Evolutionary conservation across 371 early-diverging fungal genomes (phyloP).

Genomic region (Dichotomocladium elegans): DNA sequence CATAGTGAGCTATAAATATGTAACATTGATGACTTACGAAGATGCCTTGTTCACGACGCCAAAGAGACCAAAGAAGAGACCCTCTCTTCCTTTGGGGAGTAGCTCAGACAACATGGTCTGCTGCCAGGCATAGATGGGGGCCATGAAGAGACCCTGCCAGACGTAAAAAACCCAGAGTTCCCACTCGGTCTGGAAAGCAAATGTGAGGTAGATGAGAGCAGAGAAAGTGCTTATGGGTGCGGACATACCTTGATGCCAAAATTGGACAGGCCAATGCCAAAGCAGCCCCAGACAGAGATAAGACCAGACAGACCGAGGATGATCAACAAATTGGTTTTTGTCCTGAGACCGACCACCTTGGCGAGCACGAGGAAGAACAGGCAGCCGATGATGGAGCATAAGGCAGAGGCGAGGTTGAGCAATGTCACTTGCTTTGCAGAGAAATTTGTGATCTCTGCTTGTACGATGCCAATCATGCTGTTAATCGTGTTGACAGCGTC

Average conservation of each 20-base stretch:
- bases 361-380: constrained; percentile 38
- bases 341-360: constrained; percentile 25
- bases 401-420: constrained; percentile 37
- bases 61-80: constrained; percentile 57
- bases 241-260: constrained; percentile 32
- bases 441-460: constrained; percentile 40
- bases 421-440: constrained; percentile 38
- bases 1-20: no score
- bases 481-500: constrained; percentile 56
- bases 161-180: constrained; percentile 52
- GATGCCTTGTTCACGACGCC: constrained; percentile 59
- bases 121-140: constrained; percentile 55
- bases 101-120: constrained; percentile 59
- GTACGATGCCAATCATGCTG: constrained; percentile 38
- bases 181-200: constrained; percentile 31
- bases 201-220: neutral
- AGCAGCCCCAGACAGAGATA: constrained; percentile 42
- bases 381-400: constrained; percentile 46
- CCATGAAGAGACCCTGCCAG: constrained; percentile 53
- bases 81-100: constrained; percentile 54
- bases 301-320: constrained; percentile 29
- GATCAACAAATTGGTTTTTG: constrained; percentile 38
- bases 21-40: constrained; percentile 30
- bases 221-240: neutral
- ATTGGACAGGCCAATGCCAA: constrained; percentile 40